Evolutionary conservation across 2,329 filamentous ascomycete species (phyloP).

Genomic region (Pezicula radicicola): DNA sequence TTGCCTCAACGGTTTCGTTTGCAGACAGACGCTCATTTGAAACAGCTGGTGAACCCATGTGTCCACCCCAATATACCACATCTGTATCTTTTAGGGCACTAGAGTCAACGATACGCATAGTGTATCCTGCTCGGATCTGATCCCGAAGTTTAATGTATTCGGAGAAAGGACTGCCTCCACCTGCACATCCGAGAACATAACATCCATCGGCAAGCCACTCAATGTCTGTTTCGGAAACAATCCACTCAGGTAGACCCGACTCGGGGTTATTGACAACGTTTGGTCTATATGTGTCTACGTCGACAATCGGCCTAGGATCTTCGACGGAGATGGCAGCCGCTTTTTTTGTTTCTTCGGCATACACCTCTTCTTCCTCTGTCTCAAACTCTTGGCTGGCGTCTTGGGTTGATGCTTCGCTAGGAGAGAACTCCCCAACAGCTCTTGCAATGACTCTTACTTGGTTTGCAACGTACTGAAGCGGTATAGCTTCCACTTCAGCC

Average conservation of each 20-base stretch:
- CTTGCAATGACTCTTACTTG: constrained; percentile 34
- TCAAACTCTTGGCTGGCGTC: constrained; percentile 18
- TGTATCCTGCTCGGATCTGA: constrained; percentile 35
- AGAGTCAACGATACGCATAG: constrained; percentile 37
- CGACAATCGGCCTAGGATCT: constrained; percentile 22
- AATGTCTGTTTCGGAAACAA: constrained; percentile 40
- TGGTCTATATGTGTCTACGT: constrained; percentile 34
- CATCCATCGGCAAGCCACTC: constrained; percentile 43
- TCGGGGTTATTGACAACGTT: constrained; percentile 30
- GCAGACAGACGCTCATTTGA: constrained; percentile 39
- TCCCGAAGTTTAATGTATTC: constrained; percentile 39
- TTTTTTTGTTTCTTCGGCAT: constrained; percentile 8
- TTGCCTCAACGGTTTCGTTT: constrained; percentile 35
- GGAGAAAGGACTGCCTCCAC: constrained; percentile 43
- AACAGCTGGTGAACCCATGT: constrained; percentile 39
- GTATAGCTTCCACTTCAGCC: constrained; percentile 16
- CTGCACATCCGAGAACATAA: constrained; percentile 45
- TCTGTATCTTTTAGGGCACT: constrained; percentile 40
- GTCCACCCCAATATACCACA: constrained; percentile 41
- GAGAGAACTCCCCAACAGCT: constrained; percentile 33
- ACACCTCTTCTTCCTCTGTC: constrained; percentile 16
- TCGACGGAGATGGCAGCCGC: constrained; percentile 4
- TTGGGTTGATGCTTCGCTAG: constrained; percentile 10
- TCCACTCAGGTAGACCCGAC: constrained; percentile 32
- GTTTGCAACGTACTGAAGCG: constrained; percentile 17